A percentile compares a stretch with the other conserved stretches of the same genome.
Evolutionary conservation across 768 basidiomycete species (phyloP).

Genomic region (Fomitopsis pulvina): DNA sequence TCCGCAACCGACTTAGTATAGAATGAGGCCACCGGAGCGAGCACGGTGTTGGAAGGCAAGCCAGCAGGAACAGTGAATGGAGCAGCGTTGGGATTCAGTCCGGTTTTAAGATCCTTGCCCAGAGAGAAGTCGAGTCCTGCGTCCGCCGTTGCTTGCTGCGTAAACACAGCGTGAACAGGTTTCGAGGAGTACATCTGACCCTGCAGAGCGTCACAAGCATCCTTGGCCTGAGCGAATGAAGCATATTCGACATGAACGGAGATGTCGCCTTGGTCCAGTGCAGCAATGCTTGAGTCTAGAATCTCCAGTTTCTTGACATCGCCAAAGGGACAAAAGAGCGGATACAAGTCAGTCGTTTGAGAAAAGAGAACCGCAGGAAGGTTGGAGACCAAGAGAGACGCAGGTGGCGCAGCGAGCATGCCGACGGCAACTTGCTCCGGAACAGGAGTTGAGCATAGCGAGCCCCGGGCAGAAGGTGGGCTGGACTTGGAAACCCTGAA

Average conservation of each 20-base stretch:
- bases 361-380: slow-evolving; percentile 64
- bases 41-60: slow-evolving; percentile 2
- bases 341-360: slow-evolving; percentile 58
- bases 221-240: slow-evolving; percentile 45
- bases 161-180: slow-evolving; percentile 31
- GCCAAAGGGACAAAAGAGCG: slow-evolving; percentile 71
- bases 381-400: slow-evolving; percentile 52
- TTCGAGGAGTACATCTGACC: slow-evolving; percentile 56
- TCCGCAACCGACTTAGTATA: slow-evolving; percentile 9
- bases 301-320: slow-evolving; percentile 55
- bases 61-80: slow-evolving; percentile 21
- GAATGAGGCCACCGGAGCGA: slow-evolving; percentile 8
- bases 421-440: slow-evolving; percentile 8
- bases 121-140: slow-evolving; percentile 4
- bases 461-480: slow-evolving; percentile 15
- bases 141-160: slow-evolving; percentile 14
- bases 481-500: slow-evolving; percentile 21
- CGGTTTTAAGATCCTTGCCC: slow-evolving; percentile 12
- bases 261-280: slow-evolving; percentile 32
- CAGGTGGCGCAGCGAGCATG: slow-evolving; percentile 6
- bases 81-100: slow-evolving; percentile 28
- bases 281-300: slow-evolving; percentile 29
- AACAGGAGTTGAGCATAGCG: slow-evolving; percentile 14
- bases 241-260: slow-evolving; percentile 63
- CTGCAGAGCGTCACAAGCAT: slow-evolving; percentile 56